Evolutionary conservation across 108 stramenopile genomes (phyloP).

Genomic region (Hondaea fermentalgiana): DNA sequence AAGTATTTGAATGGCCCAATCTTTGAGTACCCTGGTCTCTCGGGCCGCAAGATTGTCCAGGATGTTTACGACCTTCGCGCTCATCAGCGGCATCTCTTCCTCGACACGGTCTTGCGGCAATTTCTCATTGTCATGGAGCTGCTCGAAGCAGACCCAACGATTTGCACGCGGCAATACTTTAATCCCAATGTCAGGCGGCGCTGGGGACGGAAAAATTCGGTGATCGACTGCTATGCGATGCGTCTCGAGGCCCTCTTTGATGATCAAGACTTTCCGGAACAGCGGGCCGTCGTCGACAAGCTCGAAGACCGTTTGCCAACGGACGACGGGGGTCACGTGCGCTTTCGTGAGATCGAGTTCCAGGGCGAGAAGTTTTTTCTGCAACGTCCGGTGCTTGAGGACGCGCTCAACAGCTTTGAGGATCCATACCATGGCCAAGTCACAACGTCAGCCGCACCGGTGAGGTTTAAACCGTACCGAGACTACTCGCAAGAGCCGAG

Average conservation of each 20-base stretch:
- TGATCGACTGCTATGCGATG: neutral
- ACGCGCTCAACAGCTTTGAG: neutral
- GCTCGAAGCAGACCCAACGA: neutral
- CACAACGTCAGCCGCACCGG: neutral
- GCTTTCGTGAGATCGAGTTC: neutral
- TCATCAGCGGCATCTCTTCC: neutral
- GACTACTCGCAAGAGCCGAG: neutral
- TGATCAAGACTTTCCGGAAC: neutral
- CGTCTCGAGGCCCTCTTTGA: neutral
- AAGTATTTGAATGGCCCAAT: neutral
- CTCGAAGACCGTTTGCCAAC: neutral
- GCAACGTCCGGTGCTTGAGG: neutral
- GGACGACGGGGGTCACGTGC: neutral
- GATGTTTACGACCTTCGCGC: neutral
- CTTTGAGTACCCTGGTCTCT: neutral
- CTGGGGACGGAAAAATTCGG: neutral
- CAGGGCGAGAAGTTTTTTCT: neutral
- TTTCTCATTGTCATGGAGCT: conserved; percentile 12
- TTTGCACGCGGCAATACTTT: neutral
- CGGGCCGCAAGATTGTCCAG: neutral
- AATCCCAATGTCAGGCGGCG: neutral
- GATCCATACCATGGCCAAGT: neutral
- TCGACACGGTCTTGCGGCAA: neutral
- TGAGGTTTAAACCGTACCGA: neutral
- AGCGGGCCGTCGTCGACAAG: neutral